Evolutionary conservation across 257 asterid species (phyloP), one percentile per base, ranked within the genome.

Genomic region (Nicotiana noctiflora): DNA sequence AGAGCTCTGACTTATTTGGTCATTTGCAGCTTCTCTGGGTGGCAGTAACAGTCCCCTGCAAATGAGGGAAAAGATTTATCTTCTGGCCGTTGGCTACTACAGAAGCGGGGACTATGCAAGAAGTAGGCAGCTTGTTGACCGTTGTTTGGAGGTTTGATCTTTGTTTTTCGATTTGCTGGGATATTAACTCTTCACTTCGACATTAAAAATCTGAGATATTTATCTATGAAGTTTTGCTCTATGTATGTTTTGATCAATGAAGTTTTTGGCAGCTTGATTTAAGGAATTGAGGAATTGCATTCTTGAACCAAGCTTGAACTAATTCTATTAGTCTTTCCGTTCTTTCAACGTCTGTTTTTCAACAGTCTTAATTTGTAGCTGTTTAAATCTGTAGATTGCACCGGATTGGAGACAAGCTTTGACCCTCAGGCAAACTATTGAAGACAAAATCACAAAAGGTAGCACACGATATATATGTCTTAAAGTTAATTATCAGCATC

Each of bases 61-160:
- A 85, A 81, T 51, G 40, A 87, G 97, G 86, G 98, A 94, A 81
- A 89, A 86, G 79, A 84, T 91, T 40, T 95, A 93, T 87, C 98
- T 95, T 83, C 91, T 93, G 79, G 97, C 91, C 40, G 89, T 95
- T 74, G 99, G 99, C 79, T 90, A 89, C 87, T 95, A 82, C 86
- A 88, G 99, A 88, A 93, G 90, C 77, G 97, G 93, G 59, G 90
- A 93, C 77, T 95, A 90, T 84, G 40, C 93, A 59, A 90, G 87
- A 82, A 95, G 99, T 92, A 92, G 98, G 79, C 93, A 93, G 81
- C 92, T 93, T 53, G 93, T 86, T 37, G 97, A 92, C 5, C 90
- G 89, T 25, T 90, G 96, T 87, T 89, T 95, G 87, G 91, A 95
- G 99, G 99, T 93, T 44, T 77, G 76, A 53, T 27, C 9, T 12